A percentile compares a stretch with the other conserved stretches of the same genome.
These are phyloP conservation scores for Hyphopichia pseudoburtonii DNA, from an alignment of 1,139 yeast genomes.

Conservation along the genomic window DNA sequence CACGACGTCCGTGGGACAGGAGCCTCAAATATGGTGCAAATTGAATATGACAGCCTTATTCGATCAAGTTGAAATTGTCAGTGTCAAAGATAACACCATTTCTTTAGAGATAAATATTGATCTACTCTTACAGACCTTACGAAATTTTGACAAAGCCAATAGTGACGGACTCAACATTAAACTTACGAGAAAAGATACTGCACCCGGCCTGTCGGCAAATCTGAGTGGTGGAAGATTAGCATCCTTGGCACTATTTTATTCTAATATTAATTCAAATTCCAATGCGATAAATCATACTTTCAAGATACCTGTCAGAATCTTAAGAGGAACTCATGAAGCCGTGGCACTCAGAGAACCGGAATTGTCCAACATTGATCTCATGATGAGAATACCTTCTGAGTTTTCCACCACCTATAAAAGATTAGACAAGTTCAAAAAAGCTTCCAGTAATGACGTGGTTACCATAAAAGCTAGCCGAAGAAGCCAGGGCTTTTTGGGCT, in stretches of 20 bases:
- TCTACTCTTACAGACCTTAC: slow-evolving; percentile 51
- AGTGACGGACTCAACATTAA: slow-evolving; percentile 53
- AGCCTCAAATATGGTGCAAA: slow-evolving; percentile 66
- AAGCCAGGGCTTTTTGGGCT: slow-evolving; percentile 42
- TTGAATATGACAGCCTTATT: slow-evolving; percentile 44
- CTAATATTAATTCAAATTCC: slow-evolving; percentile 31
- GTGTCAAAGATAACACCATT: slow-evolving; percentile 47
- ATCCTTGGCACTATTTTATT: slow-evolving; percentile 51
- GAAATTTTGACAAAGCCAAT: slow-evolving; percentile 53
- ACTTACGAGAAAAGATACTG: slow-evolving; percentile 46
- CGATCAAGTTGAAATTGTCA: slow-evolving; percentile 47
- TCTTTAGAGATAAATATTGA: slow-evolving; percentile 59
- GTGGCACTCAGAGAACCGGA: slow-evolving; percentile 48
- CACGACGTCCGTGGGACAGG: slow-evolving; percentile 37
- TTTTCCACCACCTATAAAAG: slow-evolving; percentile 50
- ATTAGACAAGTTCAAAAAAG: slow-evolving; percentile 54
- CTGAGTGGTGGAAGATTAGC: slow-evolving; percentile 42
- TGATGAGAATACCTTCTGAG: slow-evolving; percentile 50
- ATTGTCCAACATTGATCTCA: slow-evolving; percentile 44
- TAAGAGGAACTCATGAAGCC: slow-evolving; percentile 46
- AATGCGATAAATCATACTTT: slow-evolving; percentile 55
- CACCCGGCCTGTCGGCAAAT: slow-evolving; percentile 26
- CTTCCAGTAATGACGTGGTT: slow-evolving; percentile 30
- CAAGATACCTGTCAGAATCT: slow-evolving; percentile 55
- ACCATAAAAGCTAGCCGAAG: slow-evolving; percentile 34